Base-by-base conservation (phyloP, 805 yeast species). In the Lipomyces chichibuensis region DNA sequence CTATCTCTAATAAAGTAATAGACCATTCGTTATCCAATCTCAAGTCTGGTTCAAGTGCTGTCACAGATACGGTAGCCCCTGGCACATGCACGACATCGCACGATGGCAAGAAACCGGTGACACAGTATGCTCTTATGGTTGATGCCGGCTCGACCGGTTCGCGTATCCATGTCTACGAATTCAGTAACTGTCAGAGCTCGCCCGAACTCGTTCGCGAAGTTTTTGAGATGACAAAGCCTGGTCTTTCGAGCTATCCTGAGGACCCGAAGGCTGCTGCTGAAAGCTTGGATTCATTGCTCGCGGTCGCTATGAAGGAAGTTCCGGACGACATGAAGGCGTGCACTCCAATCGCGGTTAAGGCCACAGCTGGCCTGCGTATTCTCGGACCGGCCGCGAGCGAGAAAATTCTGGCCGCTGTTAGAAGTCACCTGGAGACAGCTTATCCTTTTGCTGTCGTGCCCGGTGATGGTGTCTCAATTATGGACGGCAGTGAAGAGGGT, bases 121-220 rank as follows among this genome's bases (percentile, higher is more conserved):
- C 80, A 46, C 89, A 90, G 75, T 94, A 84, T 73, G 98, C 93
- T 37, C 85, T 95, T 29, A 92, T 95, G 97, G 83, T 95, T 65
- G 99, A 95, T 81, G 99, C 99, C 7, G 99, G 99, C 8, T 93
- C 98, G 0, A 89, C 97, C 17, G 99, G 99, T 39, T 92, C 98
- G 17, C 88, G 99, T 78, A 90, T 95, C 52, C 99, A 96, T 78
- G 88, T 95, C 59, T 95, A 96, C 80, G 87, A 90, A 74, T 95
- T 95, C 80, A 91, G 92, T 80, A 87, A 91, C 64, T 93, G 98
- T 76, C 83, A 82, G 59, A 85, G 90, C 51, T 94, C 97, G 64
- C 98, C 99, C 56, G 83, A 81, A 66, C 87, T 95, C 72, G 79
- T 92, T 64, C 81, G 84, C 59, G 99, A 95, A 81, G 85, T 84